Evolutionary conservation across 495 filamentous ascomycete genomes (phyloP), one percentile per base, ranked within the genome.

Genomic region (Podospora appendiculata): DNA sequence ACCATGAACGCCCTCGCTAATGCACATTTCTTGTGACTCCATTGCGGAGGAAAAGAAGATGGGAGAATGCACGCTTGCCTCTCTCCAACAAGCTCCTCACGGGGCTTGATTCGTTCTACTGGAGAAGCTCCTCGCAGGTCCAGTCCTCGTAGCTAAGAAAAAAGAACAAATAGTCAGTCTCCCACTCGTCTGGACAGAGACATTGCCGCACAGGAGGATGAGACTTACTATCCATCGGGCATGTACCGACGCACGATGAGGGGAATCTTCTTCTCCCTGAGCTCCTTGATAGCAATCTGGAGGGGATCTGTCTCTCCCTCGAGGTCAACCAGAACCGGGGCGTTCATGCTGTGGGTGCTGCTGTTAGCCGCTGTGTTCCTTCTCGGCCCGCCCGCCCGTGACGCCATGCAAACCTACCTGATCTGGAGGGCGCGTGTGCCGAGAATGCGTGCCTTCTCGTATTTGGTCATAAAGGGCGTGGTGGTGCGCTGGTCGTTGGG

Each of bases 391-490:
- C 25, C 25, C 25, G 7, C 7, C 14, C 13, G 40, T 19, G n/a
- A 18, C 5, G 33, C 3, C 7, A 32, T 17, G n/a, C 38, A 16
- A 32, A 46, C 19, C 41, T 67, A 94, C 90, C 90, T 96, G 64
- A 98, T 98, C 72, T 98, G 93, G 62, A 96, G 66, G 39, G 93
- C 94, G 52, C 93, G 76, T 45, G 92, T 96, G 44, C 93, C 93
- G 51, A 98, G 74, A 51, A 98, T 87, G 59, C 93, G 83, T 46
- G 93, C 93, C 60, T 83, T 79, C 79, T 98, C 93, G 72, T 98
- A 98, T 73, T 98, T 98, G 59, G 93, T 98, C 90, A 98, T 94
- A 77, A 96, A 98, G 6, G 93, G 94, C 41, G 93, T 98, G 1
- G 94, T 97, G 7, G 80, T 84, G 58, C 93, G 82, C 74, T 93